phyloP scores from a whole-genome alignment of 2,329 filamentous ascomycete species.

The Xylariaceae sp. region DNA sequence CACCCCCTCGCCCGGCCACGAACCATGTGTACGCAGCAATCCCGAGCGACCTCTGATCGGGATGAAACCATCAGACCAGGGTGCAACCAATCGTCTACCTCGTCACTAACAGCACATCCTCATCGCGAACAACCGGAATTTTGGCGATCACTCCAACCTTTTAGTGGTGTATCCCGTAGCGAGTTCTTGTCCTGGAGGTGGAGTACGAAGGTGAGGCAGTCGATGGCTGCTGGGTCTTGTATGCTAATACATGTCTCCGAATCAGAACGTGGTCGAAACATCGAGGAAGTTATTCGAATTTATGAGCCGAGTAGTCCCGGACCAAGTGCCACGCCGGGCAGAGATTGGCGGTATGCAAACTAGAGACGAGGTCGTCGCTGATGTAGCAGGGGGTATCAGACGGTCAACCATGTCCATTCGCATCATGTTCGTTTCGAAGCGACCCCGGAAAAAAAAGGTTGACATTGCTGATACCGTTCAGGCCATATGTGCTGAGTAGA shows the following conservation, averaged over 20 bases:
- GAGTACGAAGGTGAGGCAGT: constrained; percentile 18
- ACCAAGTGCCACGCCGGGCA: constrained; percentile 42
- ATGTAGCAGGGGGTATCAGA: constrained; percentile 52
- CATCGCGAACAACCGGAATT: constrained; percentile 10
- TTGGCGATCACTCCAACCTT: constrained; percentile 22
- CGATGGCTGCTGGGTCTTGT: not conserved
- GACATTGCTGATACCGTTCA: constrained; percentile 15
- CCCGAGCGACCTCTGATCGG: no score
- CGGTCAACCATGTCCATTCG: constrained; percentile 59
- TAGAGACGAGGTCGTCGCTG: constrained; percentile 51
- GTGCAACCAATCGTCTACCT: not conserved
- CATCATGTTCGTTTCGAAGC: constrained; percentile 43
- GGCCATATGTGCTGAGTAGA: constrained; percentile 57
- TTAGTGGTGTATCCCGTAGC: constrained; percentile 11
- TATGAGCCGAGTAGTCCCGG: constrained; percentile 48
- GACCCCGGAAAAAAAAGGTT: no score
- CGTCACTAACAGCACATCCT: not conserved
- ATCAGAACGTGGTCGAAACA: constrained; percentile 48
- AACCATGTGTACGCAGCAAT: not conserved
- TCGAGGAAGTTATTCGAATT: constrained; percentile 47
- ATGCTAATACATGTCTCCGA: constrained; percentile 19
- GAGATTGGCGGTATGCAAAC: constrained; percentile 37
- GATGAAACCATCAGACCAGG: not conserved
- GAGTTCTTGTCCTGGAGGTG: constrained; percentile 27
- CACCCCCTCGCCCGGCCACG: not conserved